phyloP scores from a whole-genome alignment of 225 moss, liverwort and hornwort species.

The Thuidium tamariscinum region DNA sequence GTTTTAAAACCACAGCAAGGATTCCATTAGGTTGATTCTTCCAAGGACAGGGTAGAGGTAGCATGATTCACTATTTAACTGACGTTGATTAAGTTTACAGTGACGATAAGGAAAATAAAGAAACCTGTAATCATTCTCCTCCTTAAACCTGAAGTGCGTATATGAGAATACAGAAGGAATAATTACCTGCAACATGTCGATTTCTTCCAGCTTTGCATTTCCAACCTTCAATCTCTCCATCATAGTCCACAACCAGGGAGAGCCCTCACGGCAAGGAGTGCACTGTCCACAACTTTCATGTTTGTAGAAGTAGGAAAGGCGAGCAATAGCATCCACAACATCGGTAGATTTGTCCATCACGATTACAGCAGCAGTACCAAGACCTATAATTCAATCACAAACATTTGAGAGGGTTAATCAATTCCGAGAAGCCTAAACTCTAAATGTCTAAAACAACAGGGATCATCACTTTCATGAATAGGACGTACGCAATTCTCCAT shows the following conservation, averaged over 20 bases:
- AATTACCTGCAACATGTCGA: slow-evolving; percentile 61
- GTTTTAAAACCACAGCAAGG: background rate
- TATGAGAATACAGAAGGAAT: background rate
- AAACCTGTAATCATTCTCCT: background rate
- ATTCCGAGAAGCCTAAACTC: background rate
- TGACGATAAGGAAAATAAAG: background rate
- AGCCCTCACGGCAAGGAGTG: slow-evolving; percentile 93
- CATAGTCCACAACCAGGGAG: slow-evolving; percentile 97
- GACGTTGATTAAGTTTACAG: background rate
- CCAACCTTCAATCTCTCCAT: slow-evolving; percentile 98
- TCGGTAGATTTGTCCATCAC: slow-evolving; percentile 97
- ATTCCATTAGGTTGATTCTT: background rate
- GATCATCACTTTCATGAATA: background rate
- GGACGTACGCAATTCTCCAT: background rate
- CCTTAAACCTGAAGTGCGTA: background rate
- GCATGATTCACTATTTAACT: background rate
- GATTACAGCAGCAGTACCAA: slow-evolving; percentile 93
- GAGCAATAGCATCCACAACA: slow-evolving; percentile 89
- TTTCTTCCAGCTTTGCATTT: slow-evolving; percentile 88
- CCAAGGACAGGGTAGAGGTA: background rate
- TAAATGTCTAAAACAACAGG: background rate
- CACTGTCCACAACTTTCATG: slow-evolving; percentile 99
- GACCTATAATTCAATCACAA: slow-evolving; percentile 19
- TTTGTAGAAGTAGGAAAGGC: slow-evolving; percentile 87
- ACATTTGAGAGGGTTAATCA: background rate